Percentiles rank a stretch among this genome's conserved stretches.
Conservation (phyloP, 2,329 filamentous ascomycete genomes). For the Epicoccum nigrum region DNA sequence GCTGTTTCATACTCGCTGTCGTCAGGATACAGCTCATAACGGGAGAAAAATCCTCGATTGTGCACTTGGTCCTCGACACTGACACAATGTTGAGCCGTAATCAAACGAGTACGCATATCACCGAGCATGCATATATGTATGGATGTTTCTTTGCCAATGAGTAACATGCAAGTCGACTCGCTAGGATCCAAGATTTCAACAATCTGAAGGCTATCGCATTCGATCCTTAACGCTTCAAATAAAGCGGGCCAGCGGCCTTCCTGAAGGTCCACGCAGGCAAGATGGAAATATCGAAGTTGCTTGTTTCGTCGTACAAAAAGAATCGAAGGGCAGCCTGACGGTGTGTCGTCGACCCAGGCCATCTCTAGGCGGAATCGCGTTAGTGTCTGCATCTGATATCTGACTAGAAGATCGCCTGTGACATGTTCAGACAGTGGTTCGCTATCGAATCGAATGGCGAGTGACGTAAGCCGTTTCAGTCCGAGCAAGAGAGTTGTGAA, state of each 20-base stretch:
- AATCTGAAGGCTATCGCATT: not conserved
- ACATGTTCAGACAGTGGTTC: not conserved
- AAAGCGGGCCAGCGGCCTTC: not conserved
- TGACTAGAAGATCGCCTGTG: not conserved
- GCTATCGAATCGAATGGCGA: not conserved
- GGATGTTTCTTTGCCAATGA: not conserved
- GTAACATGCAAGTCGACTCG: not conserved
- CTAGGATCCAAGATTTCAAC: not conserved
- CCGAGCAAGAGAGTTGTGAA: not conserved
- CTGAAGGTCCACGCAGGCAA: not conserved
- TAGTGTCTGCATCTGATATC: not conserved
- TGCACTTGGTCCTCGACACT: not conserved
- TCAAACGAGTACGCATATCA: not conserved
- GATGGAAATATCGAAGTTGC: not conserved
- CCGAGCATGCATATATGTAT: not conserved
- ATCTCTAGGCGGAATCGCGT: not conserved
- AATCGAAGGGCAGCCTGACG: not conserved
- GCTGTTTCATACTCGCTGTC: not conserved
- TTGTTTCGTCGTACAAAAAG: not conserved
- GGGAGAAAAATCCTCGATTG: not conserved
- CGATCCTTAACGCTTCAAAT: not conserved
- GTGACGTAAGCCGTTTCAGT: not conserved
- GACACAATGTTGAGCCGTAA: not conserved
- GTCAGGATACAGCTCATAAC: not conserved
- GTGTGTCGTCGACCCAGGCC: not conserved